Evolutionary conservation across 257 asterid species (phyloP).

Genomic region (Scutellaria minor): DNA sequence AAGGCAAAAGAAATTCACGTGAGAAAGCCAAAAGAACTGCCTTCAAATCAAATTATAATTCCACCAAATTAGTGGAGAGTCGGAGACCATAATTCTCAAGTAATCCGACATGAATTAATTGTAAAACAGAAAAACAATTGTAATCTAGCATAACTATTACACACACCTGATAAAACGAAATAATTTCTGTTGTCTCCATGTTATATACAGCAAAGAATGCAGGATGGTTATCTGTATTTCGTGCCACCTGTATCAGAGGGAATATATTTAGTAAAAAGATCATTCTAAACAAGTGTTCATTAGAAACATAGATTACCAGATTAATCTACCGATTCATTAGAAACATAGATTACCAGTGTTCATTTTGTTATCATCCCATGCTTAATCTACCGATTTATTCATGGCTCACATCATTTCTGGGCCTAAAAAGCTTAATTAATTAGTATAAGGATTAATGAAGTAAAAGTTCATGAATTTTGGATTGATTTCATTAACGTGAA

Average conservation of each 20-base stretch:
- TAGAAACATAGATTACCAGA: slow-evolving; percentile 15
- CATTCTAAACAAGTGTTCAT: neutral
- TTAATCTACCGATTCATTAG: too few relatives aligned
- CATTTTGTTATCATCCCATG: too few relatives aligned
- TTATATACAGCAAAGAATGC: slow-evolving; percentile 97
- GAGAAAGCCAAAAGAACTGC: neutral
- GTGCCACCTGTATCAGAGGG: slow-evolving; percentile 62
- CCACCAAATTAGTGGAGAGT: too few relatives aligned
- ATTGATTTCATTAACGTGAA: too few relatives aligned
- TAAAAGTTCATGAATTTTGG: too few relatives aligned
- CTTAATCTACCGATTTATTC: too few relatives aligned
- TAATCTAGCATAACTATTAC: slow-evolving; percentile 4
- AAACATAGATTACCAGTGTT: slow-evolving; percentile 19
- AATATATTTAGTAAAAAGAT: slow-evolving; percentile 38
- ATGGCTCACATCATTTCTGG: too few relatives aligned
- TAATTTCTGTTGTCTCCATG: slow-evolving; percentile 92
- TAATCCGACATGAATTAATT: too few relatives aligned
- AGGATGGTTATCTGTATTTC: slow-evolving; percentile 83
- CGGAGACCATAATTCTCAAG: too few relatives aligned
- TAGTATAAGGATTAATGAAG: too few relatives aligned
- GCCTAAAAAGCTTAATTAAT: too few relatives aligned
- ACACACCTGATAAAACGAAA: slow-evolving; percentile 87
- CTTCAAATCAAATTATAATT: too few relatives aligned
- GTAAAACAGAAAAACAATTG: neutral
- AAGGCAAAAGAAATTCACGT: neutral